A percentile compares a stretch with the other conserved stretches of the same genome.
Evolutionary conservation across 1,139 yeast species (phyloP).

Genomic region (Zygotorulaspora mrakii): DNA sequence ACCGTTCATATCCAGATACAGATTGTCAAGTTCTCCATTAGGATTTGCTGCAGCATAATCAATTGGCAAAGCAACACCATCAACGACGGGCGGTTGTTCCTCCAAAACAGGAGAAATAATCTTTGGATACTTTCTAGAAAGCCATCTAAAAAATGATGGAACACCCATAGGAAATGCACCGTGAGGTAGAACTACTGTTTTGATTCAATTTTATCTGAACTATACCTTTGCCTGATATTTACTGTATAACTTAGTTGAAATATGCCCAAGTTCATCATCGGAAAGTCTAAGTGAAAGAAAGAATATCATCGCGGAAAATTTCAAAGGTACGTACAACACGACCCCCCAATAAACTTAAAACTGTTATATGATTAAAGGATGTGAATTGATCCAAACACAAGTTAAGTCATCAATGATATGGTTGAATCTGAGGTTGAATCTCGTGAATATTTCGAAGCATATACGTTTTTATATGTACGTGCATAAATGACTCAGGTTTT

Average conservation of each 20-base stretch:
- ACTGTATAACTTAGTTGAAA: too few relatives aligned
- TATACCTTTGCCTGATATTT: too few relatives aligned
- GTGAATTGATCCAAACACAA: too few relatives aligned
- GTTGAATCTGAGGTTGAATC: too few relatives aligned
- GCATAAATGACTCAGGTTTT: slow-evolving; percentile 1
- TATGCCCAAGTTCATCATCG: neutral
- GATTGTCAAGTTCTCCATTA: slow-evolving; percentile 89
- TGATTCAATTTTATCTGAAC: too few relatives aligned
- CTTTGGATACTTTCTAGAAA: slow-evolving; percentile 88
- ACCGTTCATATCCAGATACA: slow-evolving; percentile 94
- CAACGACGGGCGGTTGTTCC: slow-evolving; percentile 55
- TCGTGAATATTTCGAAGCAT: too few relatives aligned
- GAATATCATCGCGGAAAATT: slow-evolving; percentile 7
- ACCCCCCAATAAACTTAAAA: too few relatives aligned
- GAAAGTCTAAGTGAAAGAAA: neutral
- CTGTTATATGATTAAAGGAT: too few relatives aligned
- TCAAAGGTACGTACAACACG: slow-evolving; percentile 2
- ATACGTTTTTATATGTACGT: neutral
- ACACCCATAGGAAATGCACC: slow-evolving; percentile 64
- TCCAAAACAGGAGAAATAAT: slow-evolving; percentile 87
- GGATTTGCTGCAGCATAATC: slow-evolving; percentile 78
- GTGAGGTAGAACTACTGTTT: too few relatives aligned
- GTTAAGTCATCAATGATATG: too few relatives aligned
- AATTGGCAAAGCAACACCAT: slow-evolving; percentile 60
- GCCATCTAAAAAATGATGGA: slow-evolving; percentile 97